Evolutionary conservation across 1,284 basidiomycete genomes (phyloP), one percentile per base, ranked within the genome.

Genomic region (Coniferiporia weirii): DNA sequence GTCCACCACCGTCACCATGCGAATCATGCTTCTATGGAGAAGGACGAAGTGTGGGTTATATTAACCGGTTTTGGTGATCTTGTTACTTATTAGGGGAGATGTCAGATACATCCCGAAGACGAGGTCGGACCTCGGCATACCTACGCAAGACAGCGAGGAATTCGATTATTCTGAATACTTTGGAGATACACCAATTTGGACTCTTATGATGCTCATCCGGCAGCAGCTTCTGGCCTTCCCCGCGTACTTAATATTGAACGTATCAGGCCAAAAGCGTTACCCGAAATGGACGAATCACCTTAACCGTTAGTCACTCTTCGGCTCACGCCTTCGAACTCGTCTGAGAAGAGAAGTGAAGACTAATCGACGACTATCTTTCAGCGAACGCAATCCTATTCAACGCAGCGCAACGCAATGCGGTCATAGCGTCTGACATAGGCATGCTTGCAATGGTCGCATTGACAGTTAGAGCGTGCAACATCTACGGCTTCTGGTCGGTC

Each of bases 191-290:
- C 82, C 83, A 0, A 69, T 85, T 45, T 84, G 80, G 64, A 84
- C 82, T 0, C 68, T 83, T 7, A 76, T 71, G 64, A 79, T 55
- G 61, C 57, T 66, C 27, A 51, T 63, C 40, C 54, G 61, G 15
- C 64, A 63, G 54, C 67, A 68, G 47, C 15, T 65, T 20, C 50
- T 67, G 4, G 64, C 59, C 12, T 66, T 67, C 50, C 63, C 65
- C 17, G 63, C 64, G 19, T 66, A 69, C 56, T 45, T 66, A 79
- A 79, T 85, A 10, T 80, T 75, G 70, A 85, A 85, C 66, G 81
- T 84, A 5, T 85, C 84, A 12, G 83, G 84, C 1, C 82, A 84
- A 65, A 82, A 80, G 71, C 70, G 80, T 73, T 81, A 94, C 80
- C 86, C 85, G 52, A 76, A 75, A 70, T 81, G 76, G 9, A 84